Base-by-base conservation (phyloP, 1,284 basidiomycete species). In the Sutorius eximius region DNA sequence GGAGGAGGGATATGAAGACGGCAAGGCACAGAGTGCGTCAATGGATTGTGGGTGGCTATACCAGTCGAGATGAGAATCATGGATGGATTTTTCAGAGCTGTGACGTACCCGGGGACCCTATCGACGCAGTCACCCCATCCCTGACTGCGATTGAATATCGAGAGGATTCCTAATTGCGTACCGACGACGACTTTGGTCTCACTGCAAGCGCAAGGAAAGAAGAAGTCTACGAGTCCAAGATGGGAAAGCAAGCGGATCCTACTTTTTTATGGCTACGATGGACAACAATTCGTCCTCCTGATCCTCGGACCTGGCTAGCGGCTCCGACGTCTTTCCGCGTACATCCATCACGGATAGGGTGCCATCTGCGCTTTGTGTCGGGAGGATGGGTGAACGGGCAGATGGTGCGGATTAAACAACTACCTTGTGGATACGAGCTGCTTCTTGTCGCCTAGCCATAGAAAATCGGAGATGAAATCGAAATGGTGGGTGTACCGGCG, bases 61-160 rank as follows among this genome's bases (percentile, higher is more conserved):
- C 51, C 46, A 41, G 37, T 7, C 47, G 41, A 45, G 43, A 58
- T 62, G 47, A 59, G 49, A 51, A 52, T 55, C 29, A 20, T 29
- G 20, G 15, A 9, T 18, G 4, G 22, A 37, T 18, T 18, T 48
- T 24, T 50, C 45, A 43, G 46, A 5, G 20, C 49, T 32, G 29
- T 33, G 51, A 69, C 79, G 53, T 65, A 90, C 83, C 93, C 95
- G 30, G 93, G 91, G 49, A 98, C 83, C 36, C 95, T 85, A 71
- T 98, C 95, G 5, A 98, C 93, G 66, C 93, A 95, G 69, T 98
- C 95, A 3, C 85, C 87, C 83, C 92, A 93, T 2, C 95, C 95
- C 59, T 83, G 87, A 42, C 78, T 85, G 16, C 91, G 83, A 66
- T 95, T 92, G 78, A 95, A 98, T 49, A 98, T 82, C 4, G 90